Base-by-base conservation (phyloP, 2,329 filamentous ascomycete species). In the Aplosporella prunicola region DNA sequence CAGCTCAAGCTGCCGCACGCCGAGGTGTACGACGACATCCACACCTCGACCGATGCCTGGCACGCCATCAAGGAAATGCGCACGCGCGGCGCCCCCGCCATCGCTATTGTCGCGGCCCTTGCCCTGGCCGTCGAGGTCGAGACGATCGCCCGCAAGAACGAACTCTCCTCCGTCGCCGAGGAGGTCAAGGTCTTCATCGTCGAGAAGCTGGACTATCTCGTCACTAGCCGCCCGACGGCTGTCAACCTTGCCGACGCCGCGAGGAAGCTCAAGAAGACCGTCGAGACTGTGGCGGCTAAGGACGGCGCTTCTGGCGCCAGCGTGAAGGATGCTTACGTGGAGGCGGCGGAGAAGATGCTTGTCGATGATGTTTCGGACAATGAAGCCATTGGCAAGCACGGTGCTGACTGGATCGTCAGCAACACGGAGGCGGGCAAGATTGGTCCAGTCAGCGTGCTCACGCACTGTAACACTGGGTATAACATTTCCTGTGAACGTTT, bases 401-500 rank as follows among this genome's bases (percentile, higher is more conserved):
- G 91, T 25, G 84, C 87, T 0, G 71, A 78, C 46, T 98, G 91
- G 84, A 79, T 98, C 22, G 62, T 76, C 40, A 63, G 70, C 26
- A 76, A 84, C 49, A 52, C 61, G 31, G 61, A 47, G 60, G 70
- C 55, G 56, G 69, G 45, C 57, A 71, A 46, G 51, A 68, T 56
- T 51, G 68, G 62, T 49, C 67, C 69, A 46, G 64, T 94, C 32
- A 85, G 84, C n/a, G 80, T 98, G 28, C 65, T 98, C 47, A 98
- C 91, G 9, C 93, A 98, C 62, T 98, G 91, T 70, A 98, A 98
- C 61, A 98, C 91, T 15, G 91, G 91, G 78, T 82, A 68, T 22
- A 13, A 20, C 22, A 20, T 29, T 24, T 11, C 20, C 38, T 42
- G 38, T 50, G 61, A 60, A 38, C 20, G 22, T 23, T 14, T 41